Evolutionary conservation across 202 grass and related monocot species (phyloP).

Genomic region (Zizania palustris): DNA sequence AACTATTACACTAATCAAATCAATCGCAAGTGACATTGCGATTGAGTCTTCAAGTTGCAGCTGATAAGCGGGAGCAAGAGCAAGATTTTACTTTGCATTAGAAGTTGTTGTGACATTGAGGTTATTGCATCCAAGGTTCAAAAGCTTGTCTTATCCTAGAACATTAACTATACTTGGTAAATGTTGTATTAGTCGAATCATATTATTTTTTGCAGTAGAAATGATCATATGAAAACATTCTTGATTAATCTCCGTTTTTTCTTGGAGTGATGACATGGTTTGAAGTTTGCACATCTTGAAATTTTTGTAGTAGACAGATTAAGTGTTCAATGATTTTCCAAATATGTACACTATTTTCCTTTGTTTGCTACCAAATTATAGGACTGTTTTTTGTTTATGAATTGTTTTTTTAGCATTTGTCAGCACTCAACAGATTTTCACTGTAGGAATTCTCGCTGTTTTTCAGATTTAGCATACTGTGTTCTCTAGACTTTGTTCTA

Average conservation of each 20-base stretch:
- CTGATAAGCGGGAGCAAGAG: too few species aligned
- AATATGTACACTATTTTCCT: constrained; percentile 20
- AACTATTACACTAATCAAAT: too few species aligned
- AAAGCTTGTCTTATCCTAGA: constrained; percentile 3
- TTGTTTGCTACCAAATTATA: not conserved
- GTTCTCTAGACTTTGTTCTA: constrained; percentile 31
- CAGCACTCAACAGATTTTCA: constrained; percentile 9
- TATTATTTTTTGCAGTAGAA: constrained; percentile 27
- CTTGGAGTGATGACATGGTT: not conserved
- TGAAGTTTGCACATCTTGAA: constrained; percentile 19
- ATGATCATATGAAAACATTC: not conserved
- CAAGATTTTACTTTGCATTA: too few species aligned
- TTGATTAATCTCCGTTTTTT: not conserved
- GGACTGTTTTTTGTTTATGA: constrained; percentile 12
- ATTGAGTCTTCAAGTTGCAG: too few species aligned
- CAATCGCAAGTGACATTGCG: too few species aligned
- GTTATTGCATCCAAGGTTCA: constrained; percentile 4
- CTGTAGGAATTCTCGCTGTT: not conserved
- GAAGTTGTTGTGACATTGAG: not conserved
- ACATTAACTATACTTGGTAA: not conserved
- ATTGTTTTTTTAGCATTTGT: constrained; percentile 13
- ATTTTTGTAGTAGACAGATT: constrained; percentile 17
- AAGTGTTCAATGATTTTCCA: constrained; percentile 11
- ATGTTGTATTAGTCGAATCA: not conserved
- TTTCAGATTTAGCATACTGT: not conserved